Percentiles rank a stretch among this genome's conserved stretches.
Evolutionary conservation across 2,329 filamentous ascomycete genomes (phyloP).

Genomic region (Microcyclosporella mali): DNA sequence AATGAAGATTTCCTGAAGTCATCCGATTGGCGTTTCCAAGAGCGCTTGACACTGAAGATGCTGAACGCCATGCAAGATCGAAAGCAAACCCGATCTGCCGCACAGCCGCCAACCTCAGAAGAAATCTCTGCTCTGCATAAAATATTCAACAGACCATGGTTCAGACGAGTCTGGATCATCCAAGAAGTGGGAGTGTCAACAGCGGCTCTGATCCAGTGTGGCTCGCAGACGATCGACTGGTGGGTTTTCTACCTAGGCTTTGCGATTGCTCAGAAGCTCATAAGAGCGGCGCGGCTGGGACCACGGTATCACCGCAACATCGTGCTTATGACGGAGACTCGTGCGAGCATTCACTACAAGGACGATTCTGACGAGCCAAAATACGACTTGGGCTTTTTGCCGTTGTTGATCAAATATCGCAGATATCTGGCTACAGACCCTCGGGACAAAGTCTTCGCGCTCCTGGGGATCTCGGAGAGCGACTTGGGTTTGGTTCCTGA

Average conservation of each 20-base stretch:
- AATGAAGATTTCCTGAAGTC: no score
- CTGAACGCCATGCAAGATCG: no score
- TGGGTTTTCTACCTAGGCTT: conserved; percentile 7
- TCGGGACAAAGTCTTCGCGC: conserved; percentile 8
- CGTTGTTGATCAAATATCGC: not conserved
- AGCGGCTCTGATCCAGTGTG: not conserved
- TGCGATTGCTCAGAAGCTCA: conserved; percentile 6
- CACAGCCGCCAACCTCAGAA: no score
- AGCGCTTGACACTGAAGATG: no score
- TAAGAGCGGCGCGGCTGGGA: not conserved
- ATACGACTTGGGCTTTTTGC: no score
- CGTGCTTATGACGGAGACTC: conserved; percentile 2
- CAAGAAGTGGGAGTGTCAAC: conserved; percentile 1
- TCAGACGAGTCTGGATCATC: conserved; percentile 16
- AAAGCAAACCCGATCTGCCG: no score
- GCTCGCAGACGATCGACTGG: conserved; percentile 5
- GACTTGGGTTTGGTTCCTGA: not conserved
- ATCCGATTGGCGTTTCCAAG: no score
- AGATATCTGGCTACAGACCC: conserved; percentile 2
- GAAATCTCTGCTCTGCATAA: not conserved
- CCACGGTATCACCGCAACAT: conserved; percentile 6
- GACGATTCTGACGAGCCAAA: no score
- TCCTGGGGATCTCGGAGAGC: conserved; percentile 4
- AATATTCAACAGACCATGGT: conserved; percentile 6
- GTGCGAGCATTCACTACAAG: conserved; percentile 1